phyloP scores from a whole-genome alignment of 2,329 filamentous ascomycete genomes.

The Coniochaeta sp. region DNA sequence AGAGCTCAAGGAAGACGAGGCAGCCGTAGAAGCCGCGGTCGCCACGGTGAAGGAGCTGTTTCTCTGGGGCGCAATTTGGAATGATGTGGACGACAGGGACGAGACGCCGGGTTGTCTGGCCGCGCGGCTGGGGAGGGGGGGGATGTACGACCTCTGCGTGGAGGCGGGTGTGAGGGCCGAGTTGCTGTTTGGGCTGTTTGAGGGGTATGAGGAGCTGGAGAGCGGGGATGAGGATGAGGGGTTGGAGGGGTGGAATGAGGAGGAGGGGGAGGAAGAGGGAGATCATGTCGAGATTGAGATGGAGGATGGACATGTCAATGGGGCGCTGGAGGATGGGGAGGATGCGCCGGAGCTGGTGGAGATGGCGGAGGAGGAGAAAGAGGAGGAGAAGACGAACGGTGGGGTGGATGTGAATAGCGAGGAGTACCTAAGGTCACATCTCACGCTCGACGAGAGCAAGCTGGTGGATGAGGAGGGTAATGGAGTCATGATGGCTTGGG shows the following conservation, averaged over 20 bases:
- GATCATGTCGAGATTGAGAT: constrained; percentile 34
- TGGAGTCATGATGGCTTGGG: constrained; percentile 93
- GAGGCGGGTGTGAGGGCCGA: constrained; percentile 89
- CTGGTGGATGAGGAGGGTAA: constrained; percentile 71
- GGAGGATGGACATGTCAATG: constrained; percentile 16
- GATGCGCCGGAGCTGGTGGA: constrained; percentile 21
- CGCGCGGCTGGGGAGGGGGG: constrained; percentile 55
- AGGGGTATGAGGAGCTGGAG: constrained; percentile 68
- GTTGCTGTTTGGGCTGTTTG: constrained; percentile 73
- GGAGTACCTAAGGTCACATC: constrained; percentile 60
- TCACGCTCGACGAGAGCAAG: constrained; percentile 58
- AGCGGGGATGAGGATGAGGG: constrained; percentile 49
- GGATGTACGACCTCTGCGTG: constrained; percentile 76
- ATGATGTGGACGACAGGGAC: constrained; percentile 77
- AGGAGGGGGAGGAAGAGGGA: constrained; percentile 39
- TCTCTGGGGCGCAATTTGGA: constrained; percentile 91
- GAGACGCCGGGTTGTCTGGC: constrained; percentile 93
- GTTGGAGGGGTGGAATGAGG: constrained; percentile 26
- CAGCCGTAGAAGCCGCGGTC: constrained; percentile 51
- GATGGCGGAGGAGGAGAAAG: constrained; percentile 6
- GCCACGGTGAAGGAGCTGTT: constrained; percentile 70
- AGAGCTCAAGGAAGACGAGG: background rate
- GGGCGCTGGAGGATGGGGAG: constrained; percentile 21
- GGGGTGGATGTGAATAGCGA: constrained; percentile 50
- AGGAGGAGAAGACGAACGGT: constrained; percentile 6